Conservation (phyloP, 345 rosid species). For the Populus tremula region DNA sequence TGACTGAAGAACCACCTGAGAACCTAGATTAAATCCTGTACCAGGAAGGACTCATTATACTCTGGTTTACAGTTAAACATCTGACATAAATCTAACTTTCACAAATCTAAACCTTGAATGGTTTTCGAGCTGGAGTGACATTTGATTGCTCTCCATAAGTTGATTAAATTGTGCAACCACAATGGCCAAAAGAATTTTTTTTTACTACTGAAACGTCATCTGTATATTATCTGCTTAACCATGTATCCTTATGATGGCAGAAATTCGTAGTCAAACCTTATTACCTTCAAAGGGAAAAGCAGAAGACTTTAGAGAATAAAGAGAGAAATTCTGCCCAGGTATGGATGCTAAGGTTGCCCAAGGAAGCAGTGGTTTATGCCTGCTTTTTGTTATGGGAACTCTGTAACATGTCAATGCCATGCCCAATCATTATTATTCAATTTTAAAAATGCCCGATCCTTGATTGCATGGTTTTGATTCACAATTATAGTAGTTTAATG, state of each 20-base stretch:
- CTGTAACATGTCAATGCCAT: not conserved
- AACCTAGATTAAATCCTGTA: no score
- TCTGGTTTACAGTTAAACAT: no score
- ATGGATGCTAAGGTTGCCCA: constrained; percentile 17
- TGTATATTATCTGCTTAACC: not conserved
- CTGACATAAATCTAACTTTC: no score
- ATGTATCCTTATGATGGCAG: constrained; percentile 31
- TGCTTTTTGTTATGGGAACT: not conserved
- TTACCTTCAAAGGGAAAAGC: constrained; percentile 60
- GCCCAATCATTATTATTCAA: no score
- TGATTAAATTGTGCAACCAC: not conserved
- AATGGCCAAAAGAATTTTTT: not conserved
- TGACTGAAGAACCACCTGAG: no score
- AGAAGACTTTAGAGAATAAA: constrained; percentile 62
- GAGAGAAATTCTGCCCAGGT: constrained; percentile 77
- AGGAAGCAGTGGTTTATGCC: constrained; percentile 5
- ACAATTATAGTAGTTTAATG: no score
- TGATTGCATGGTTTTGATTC: not conserved
- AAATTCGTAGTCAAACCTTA: constrained; percentile 79
- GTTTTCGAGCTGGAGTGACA: not conserved
- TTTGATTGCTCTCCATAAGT: not conserved
- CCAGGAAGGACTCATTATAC: no score
- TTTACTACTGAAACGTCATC: not conserved
- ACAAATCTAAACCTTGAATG: not conserved
- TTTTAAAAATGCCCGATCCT: not conserved